phyloP scores from a whole-genome alignment of 108 stramenopile genomes.

The Schizochytrium sp. region DNA sequence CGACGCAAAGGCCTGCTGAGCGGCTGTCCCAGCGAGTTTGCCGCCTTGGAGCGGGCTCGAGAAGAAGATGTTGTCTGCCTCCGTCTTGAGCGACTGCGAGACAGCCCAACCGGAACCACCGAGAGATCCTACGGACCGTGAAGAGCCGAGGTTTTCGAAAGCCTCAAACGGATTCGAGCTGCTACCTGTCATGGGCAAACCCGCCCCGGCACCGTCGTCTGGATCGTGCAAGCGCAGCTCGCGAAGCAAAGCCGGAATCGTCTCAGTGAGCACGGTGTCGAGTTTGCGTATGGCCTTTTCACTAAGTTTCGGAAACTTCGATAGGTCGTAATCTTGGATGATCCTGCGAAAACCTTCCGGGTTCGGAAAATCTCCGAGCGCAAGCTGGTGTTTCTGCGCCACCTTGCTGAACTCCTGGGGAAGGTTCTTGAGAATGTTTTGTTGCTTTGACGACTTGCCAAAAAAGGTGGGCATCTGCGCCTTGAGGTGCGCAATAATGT shows the following conservation, averaged over 20 bases:
- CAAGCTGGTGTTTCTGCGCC: constrained; percentile 74
- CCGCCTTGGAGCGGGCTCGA: neutral
- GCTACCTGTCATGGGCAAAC: neutral
- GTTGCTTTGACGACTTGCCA: constrained; percentile 85
- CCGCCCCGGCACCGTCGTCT: neutral
- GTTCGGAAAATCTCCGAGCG: constrained; percentile 82
- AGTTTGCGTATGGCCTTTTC: constrained; percentile 67
- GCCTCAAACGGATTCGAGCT: neutral
- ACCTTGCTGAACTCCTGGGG: constrained; percentile 79
- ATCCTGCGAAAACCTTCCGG: constrained; percentile 77
- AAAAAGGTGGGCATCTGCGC: constrained; percentile 92
- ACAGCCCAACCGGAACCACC: neutral
- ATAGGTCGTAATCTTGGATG: constrained; percentile 64
- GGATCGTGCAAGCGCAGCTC: neutral
- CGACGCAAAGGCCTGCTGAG: neutral
- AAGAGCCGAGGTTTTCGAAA: neutral
- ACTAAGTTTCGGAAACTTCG: constrained; percentile 53
- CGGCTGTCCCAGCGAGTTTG: neutral
- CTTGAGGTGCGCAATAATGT: constrained; percentile 90
- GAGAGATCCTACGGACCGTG: neutral
- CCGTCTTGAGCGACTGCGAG: neutral
- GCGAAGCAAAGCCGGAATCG: constrained; percentile 66
- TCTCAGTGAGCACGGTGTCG: constrained; percentile 72
- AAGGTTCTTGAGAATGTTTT: constrained; percentile 73
- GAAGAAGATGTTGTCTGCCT: neutral